These are phyloP conservation scores for Dicorynia guianensis DNA, from an alignment of 306 rosid genomes.

Conservation along the genomic window DNA sequence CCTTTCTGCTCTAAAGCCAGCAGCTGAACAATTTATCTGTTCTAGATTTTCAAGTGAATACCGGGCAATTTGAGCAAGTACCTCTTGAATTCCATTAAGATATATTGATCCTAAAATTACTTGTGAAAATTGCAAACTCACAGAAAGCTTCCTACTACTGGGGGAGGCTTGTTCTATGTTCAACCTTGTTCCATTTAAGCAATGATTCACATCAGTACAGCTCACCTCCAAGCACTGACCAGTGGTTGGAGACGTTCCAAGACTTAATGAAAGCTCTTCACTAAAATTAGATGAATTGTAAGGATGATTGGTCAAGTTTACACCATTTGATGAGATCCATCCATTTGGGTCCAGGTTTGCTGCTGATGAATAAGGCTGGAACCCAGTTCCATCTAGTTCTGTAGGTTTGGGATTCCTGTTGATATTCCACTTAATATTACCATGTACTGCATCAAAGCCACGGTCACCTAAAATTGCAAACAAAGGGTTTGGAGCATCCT, in stretches of 20 bases:
- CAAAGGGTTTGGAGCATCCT: slow-evolving; percentile 52
- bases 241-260: slow-evolving; percentile 59
- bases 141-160: slow-evolving; percentile 53
- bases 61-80: slow-evolving; percentile 75
- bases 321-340: slow-evolving; percentile 60
- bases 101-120: slow-evolving; percentile 69
- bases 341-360: slow-evolving; percentile 56
- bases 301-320: slow-evolving; percentile 47
- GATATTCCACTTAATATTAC: slow-evolving; percentile 41
- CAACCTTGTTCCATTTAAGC: slow-evolving; percentile 53
- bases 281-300: slow-evolving; percentile 52
- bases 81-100: slow-evolving; percentile 74
- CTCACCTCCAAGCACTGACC: slow-evolving; percentile 63
- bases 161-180: slow-evolving; percentile 59
- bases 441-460: slow-evolving; percentile 46
- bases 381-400: slow-evolving; percentile 38
- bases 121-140: slow-evolving; percentile 55
- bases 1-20: slow-evolving; percentile 38
- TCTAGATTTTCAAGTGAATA: slow-evolving; percentile 67
- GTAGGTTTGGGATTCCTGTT: slow-evolving; percentile 43
- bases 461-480: slow-evolving; percentile 33
- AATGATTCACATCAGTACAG: slow-evolving; percentile 46
- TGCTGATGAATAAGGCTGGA: slow-evolving; percentile 43
- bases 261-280: slow-evolving; percentile 72
- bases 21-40: slow-evolving; percentile 42